Base-by-base conservation (phyloP, 768 basidiomycete species). In the Tulasnella sp. region DNA sequence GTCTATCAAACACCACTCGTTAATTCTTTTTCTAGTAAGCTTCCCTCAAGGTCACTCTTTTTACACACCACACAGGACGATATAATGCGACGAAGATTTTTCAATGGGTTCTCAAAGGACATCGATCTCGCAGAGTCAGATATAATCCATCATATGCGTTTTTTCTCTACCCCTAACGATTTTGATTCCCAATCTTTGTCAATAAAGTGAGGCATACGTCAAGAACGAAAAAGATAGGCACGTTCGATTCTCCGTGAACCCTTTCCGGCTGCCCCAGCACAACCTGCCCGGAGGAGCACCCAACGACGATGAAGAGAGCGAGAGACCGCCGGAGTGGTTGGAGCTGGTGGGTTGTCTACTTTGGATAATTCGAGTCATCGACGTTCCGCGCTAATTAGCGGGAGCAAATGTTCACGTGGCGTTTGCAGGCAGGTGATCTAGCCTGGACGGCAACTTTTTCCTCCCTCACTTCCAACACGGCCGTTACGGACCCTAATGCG, bases 271-370 rank as follows among this genome's bases (percentile, higher is more conserved):
- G 16, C 74, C 74, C 22, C 74, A 44, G 12, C 34, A 34, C 5
- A 50, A 42, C 74, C 44, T 50, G 40, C 74, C 40, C 9, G 42
- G 74, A 41, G 42, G 24, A 2, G 24, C n/a, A 42, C 37, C 28
- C 1, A 18, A 75, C 14, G 16, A 75, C 1, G 74, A 75, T 44
- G 28, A 28, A 3, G 74, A 44, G n/a, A 50, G 74, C 28, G 74
- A 75, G 40, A 44, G 74, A 75, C 74, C 74, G 16, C 74, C 74
- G n/a, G 74, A 50, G 42, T 75, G 74, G 74, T 31, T 75, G 74
- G 74, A 75, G 74, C 74, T 75, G 74, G 74, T 75, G 41, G 28
- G 74, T n/a, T n/a, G n/a, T n/a, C n/a, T n/a, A n/a, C n/a, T n/a
- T n/a, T 69, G 42, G 9, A 40, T n/a, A 4, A 37, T 74, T 6